Evolutionary conservation across 352 stramenopile species (phyloP).

Genomic region (Phytophthora quininea): DNA sequence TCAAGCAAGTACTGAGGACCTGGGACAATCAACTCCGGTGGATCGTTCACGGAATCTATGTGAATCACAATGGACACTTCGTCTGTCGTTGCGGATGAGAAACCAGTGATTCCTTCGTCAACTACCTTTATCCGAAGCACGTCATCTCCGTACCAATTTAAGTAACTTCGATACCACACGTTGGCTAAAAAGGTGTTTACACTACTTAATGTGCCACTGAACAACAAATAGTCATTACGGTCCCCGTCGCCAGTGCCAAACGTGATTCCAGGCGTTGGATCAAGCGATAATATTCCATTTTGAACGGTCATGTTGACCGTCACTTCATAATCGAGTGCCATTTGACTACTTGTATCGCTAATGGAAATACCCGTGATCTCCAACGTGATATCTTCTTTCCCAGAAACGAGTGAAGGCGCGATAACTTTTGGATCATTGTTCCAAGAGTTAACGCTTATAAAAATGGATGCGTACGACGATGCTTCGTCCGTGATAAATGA

Average conservation of each 20-base stretch:
- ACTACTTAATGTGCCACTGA: conserved; percentile 63
- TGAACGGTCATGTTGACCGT: conserved; percentile 60
- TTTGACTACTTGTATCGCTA: conserved; percentile 50
- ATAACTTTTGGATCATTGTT: conserved; percentile 72
- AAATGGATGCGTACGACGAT: conserved; percentile 72
- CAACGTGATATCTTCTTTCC: conserved; percentile 56
- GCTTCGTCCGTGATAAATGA: conserved; percentile 74
- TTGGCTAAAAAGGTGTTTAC: conserved; percentile 60
- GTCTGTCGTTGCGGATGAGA: conserved; percentile 40
- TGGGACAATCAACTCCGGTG: conserved; percentile 57
- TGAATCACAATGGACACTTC: conserved; percentile 41
- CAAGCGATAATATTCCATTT: conserved; percentile 58
- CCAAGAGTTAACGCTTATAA: conserved; percentile 69
- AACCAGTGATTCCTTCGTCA: conserved; percentile 73
- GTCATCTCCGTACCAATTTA: conserved; percentile 83
- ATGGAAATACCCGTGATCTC: conserved; percentile 51
- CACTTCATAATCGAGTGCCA: conserved; percentile 67
- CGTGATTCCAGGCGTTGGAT: conserved; percentile 65
- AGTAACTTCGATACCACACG: conserved; percentile 60
- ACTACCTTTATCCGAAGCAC: conserved; percentile 56
- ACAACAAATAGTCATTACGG: conserved; percentile 62
- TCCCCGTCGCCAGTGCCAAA: conserved; percentile 56
- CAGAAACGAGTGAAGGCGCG: conserved; percentile 38
- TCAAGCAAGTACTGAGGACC: conserved; percentile 56
- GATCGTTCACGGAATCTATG: conserved; percentile 70